Base-by-base conservation (phyloP, 1,284 basidiomycete species). In the Sphagnurus paluster region DNA sequence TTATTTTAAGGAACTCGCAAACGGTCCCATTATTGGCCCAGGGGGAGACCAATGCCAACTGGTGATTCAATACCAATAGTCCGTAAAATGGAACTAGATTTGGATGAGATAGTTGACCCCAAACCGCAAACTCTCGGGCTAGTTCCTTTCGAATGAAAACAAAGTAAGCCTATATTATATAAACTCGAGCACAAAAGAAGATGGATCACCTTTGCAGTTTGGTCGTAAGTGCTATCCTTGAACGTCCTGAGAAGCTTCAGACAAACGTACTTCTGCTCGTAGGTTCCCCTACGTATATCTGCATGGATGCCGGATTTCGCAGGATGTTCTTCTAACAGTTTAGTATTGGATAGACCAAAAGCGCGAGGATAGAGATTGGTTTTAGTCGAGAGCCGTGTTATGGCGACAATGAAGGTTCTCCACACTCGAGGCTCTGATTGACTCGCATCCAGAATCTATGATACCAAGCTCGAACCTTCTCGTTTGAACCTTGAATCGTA, bases 231-330 rank as follows among this genome's bases (percentile, higher is more conserved):
- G 13, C 42, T 44, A 4, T 25, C 14, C 34, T 45, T 24, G 30
- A 42, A 53, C 6, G 48, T 9, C 16, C 48, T 36, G 17, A 55
- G 32, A 7, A 36, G 26, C 30, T 55, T 55, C 17, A 55, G 11
- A 20, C 47, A 49, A 4, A 52, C 50, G 10, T 17, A 4, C 17
- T 45, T 14, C 7, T 36, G 39, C 5, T 25, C 7, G 28, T 35
- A 43, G 2, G 4, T 14, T 4, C 42, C 53, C 25, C 44, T 45
- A 35, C 46, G 52, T 13, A 52, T 44, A 40, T 55, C 50, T 5
- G 48, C 48, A 38, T 53, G 44, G 3, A 45, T 36, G 2, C 54
- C 51, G 6, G 34, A 9, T 8, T 39, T 21, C 5, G 46, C 26
- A 6, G 54, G 43, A 28, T 39, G 11, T 5, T 46, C 5, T 10